phyloP scores from a whole-genome alignment of 225 moss, liverwort and hornwort species.

The Bryoerythrophyllum caledonicum region DNA sequence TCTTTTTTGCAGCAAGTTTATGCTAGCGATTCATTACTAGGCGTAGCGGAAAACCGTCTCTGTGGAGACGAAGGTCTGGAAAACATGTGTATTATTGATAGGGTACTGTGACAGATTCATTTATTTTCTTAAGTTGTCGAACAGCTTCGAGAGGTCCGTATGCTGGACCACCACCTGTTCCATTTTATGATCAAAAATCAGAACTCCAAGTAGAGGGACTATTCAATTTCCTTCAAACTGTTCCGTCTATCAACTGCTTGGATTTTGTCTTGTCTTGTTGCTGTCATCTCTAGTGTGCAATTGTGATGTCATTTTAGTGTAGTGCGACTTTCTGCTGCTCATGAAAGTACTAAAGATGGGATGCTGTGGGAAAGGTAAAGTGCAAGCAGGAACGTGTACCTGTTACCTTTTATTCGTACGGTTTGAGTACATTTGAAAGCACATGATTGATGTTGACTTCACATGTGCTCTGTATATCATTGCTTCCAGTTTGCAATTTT shows the following conservation, averaged over 20 bases:
- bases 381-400: neutral
- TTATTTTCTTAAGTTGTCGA: slow-evolving; percentile 6
- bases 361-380: neutral
- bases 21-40: neutral
- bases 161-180: slow-evolving; percentile 44
- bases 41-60: neutral
- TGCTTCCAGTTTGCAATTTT: neutral
- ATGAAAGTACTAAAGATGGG: neutral
- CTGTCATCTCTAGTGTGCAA: neutral
- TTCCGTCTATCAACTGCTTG: neutral
- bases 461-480: neutral
- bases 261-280: neutral
- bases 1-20: neutral
- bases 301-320: neutral
- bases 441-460: neutral
- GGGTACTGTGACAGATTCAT: neutral
- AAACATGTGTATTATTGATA: slow-evolving; percentile 16
- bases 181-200: neutral
- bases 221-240: neutral
- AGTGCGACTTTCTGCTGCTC: neutral
- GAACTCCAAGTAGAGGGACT: neutral
- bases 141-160: slow-evolving; percentile 44
- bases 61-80: neutral
- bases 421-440: neutral
- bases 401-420: neutral